These are phyloP conservation scores for Lotmaria passim DNA, from an alignment of 208 protist genomes.

Conservation along the genomic window DNA sequence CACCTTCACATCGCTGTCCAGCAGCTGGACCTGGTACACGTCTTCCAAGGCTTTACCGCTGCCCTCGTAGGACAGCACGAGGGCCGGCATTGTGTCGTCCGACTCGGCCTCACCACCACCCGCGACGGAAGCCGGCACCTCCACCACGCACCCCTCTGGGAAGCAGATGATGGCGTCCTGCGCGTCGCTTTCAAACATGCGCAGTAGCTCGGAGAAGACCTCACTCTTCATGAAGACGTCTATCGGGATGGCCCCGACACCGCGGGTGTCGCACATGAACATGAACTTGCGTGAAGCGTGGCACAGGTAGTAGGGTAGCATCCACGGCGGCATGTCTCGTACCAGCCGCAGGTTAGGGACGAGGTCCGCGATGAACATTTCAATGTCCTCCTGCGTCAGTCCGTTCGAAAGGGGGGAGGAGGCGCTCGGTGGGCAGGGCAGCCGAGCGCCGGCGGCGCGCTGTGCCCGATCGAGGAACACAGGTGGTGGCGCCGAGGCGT, in stretches of 20 bases:
- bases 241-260: constrained; percentile 78
- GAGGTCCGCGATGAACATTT: constrained; percentile 74
- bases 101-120: constrained; percentile 33
- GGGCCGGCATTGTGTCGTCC: constrained; percentile 75
- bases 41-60: constrained; percentile 63
- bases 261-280: constrained; percentile 91
- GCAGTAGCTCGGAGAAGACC: constrained; percentile 89
- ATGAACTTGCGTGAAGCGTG: constrained; percentile 92
- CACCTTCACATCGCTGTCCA: constrained; percentile 36
- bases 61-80: constrained; percentile 65
- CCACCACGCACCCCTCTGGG: constrained; percentile 73
- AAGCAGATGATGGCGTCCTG: constrained; percentile 74
- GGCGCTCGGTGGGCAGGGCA: constrained; percentile 61
- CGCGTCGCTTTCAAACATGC: constrained; percentile 88
- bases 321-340: constrained; percentile 83
- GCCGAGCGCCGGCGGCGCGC: constrained; percentile 17
- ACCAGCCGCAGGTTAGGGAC: constrained; percentile 83
- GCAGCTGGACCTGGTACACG: constrained; percentile 71
- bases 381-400: constrained; percentile 83
- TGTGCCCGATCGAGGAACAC: constrained; percentile 28
- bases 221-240: constrained; percentile 86
- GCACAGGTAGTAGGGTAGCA: constrained; percentile 91
- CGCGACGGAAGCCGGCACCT: constrained; percentile 58
- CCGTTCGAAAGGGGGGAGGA: constrained; percentile 84
- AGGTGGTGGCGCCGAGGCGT: constrained; percentile 51